Evolutionary conservation across 768 basidiomycete species (phyloP), one percentile per base, ranked within the genome.

Genomic region (Russula abietina): DNA sequence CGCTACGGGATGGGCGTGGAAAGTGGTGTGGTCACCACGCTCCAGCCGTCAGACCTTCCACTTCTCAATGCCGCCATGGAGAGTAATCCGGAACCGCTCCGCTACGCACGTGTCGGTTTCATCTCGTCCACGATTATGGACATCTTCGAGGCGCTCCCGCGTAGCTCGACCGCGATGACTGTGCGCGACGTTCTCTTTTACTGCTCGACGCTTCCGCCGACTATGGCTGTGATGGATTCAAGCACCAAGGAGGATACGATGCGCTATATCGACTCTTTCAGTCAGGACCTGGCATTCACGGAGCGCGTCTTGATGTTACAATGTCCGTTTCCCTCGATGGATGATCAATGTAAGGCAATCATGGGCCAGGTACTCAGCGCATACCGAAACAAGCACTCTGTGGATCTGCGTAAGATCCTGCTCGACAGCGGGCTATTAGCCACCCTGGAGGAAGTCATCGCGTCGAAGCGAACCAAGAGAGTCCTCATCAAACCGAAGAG

Each of bases 1-100:
- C 88, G 96, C 2, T 98, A 83, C 72, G 91, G 91, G 3, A 73
- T 89, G 48, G 75, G 78, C 43, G 69, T 67, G 60, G 72, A 80
- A 1, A 82, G 80, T 8, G 93, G 95, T 26, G 78, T 80, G 36
- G 88, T 85, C 9, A 94, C 93, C 0, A 89, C 93, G 0, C 71
- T 96, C n/a, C 71, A 78, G 48, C 71, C 75, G 2, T 70, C 75
- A 1, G 91, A 94, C 71, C 78, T 97, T 12, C 78, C 80, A 0
- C 74, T 81, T 61, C 76, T 98, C 11, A 72, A 73, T 26, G 67
- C 76, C 4, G 83, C 88, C 4, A 76, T 98, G 38, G 74, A 73
- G 2, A 67, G 78, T 0, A 78, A 84, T 0, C 76, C 83, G 22
- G 74, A 75, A 3, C 74, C 83, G 11, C 78, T 94, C 3, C 68